Evolutionary conservation across 306 rosid species (phyloP).

Genomic region (Casuarina glauca): DNA sequence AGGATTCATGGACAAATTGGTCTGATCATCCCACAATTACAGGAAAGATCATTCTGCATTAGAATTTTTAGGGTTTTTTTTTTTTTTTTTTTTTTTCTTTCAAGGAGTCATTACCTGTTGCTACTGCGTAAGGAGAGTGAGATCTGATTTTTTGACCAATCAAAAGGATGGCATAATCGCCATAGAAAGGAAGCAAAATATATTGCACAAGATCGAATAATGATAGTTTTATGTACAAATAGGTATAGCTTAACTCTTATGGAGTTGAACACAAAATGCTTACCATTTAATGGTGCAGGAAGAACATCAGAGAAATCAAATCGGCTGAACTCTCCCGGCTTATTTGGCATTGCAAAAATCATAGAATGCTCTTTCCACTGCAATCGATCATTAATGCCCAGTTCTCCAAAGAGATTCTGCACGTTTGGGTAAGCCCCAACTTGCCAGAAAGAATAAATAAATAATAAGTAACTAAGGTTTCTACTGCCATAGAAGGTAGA

Average conservation of each 20-base stretch:
- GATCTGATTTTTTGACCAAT: not conserved
- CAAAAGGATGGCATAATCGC: not conserved
- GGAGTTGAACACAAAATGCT: slow-evolving; percentile 27
- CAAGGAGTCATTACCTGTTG: not conserved
- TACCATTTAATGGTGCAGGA: slow-evolving; percentile 93
- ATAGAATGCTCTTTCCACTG: slow-evolving; percentile 99
- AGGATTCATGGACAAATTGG: not conserved
- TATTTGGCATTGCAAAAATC: slow-evolving; percentile 97
- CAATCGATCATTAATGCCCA: slow-evolving; percentile 87
- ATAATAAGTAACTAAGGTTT: slow-evolving; percentile 12
- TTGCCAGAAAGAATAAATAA: slow-evolving; percentile 32
- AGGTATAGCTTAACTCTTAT: slow-evolving; percentile 1
- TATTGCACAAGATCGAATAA: slow-evolving; percentile 14
- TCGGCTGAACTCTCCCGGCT: slow-evolving; percentile 96
- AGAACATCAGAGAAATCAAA: slow-evolving; percentile 84
- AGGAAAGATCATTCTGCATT: not conserved
- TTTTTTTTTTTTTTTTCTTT: too few relatives aligned
- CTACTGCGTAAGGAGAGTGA: not conserved
- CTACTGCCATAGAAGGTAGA: not conserved
- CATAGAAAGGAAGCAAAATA: not conserved
- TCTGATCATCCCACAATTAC: not conserved
- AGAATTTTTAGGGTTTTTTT: too few relatives aligned
- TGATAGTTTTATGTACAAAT: slow-evolving; percentile 20
- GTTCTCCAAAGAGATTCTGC: slow-evolving; percentile 93
- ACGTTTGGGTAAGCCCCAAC: slow-evolving; percentile 98